phyloP scores from a whole-genome alignment of 1,139 yeast genomes.

The Suhomyces anneliseae region DNA sequence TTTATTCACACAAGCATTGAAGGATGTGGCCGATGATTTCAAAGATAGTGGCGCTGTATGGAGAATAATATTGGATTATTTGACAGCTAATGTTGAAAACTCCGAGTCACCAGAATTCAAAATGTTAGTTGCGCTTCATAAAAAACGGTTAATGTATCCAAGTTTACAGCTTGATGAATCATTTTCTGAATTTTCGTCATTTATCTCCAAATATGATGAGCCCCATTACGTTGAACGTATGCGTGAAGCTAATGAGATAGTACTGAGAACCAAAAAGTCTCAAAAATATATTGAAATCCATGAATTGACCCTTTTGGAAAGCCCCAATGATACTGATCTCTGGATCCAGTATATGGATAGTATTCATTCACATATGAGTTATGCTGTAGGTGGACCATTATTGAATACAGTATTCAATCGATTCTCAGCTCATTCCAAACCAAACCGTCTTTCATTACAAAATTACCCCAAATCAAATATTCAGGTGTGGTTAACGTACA shows the following conservation, averaged over 20 bases:
- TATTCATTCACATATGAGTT: slow-evolving; percentile 22
- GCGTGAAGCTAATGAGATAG: slow-evolving; percentile 38
- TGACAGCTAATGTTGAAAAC: slow-evolving; percentile 14
- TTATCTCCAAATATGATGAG: slow-evolving; percentile 33
- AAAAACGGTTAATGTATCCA: slow-evolving; percentile 41
- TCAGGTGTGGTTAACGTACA: slow-evolving; percentile 32
- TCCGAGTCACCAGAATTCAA: slow-evolving; percentile 16
- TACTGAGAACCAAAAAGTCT: slow-evolving; percentile 27
- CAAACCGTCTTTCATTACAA: slow-evolving; percentile 3
- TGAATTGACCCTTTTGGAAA: slow-evolving; percentile 22
- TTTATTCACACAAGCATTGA: slow-evolving; percentile 23
- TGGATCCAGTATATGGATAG: slow-evolving; percentile 38
- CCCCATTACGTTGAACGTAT: slow-evolving; percentile 41
- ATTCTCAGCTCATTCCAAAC: slow-evolving; percentile 1
- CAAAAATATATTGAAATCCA: slow-evolving; percentile 29
- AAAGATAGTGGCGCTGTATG: slow-evolving; percentile 37
- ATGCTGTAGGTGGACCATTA: slow-evolving; percentile 2
- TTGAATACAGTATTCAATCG: slow-evolving; percentile 11
- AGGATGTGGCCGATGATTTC: slow-evolving; percentile 35
- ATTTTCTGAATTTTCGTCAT: slow-evolving; percentile 42
- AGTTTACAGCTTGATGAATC: slow-evolving; percentile 44
- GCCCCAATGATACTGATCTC: slow-evolving; percentile 17
- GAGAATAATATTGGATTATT: slow-evolving; percentile 22
- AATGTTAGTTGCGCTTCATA: slow-evolving; percentile 25
- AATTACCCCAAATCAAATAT: slow-evolving; percentile 15